Evolutionary conservation across 129 eudicot genomes (phyloP).

Genomic region (Deinandra increscens): DNA sequence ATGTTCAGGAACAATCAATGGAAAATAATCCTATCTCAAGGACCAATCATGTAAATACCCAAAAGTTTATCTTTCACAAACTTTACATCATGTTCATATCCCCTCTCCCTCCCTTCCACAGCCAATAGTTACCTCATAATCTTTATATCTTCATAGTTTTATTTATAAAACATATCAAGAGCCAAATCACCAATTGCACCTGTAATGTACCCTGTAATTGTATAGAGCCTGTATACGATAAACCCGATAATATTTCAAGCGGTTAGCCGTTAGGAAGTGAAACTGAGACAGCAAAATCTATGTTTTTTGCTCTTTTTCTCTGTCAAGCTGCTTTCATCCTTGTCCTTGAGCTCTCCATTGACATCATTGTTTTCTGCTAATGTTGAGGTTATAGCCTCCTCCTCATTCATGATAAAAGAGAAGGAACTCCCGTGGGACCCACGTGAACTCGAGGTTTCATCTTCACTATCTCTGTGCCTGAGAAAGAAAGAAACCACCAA

Average conservation of each 20-base stretch:
- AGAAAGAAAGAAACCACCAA: not conserved
- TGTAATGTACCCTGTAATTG: slow-evolving; percentile 14
- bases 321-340: slow-evolving; percentile 9
- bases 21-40: not conserved
- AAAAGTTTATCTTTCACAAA: slow-evolving; percentile 12
- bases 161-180: slow-evolving; percentile 1
- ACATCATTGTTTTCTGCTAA: slow-evolving; percentile 22
- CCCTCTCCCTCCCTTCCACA: not conserved
- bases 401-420: slow-evolving; percentile 3
- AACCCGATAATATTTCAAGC: slow-evolving; percentile 23
- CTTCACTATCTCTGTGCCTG: slow-evolving; percentile 35
- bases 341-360: slow-evolving; percentile 18
- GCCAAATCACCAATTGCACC: slow-evolving; percentile 2
- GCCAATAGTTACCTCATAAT: not conserved
- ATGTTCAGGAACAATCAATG: not conserved
- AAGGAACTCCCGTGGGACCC: not conserved
- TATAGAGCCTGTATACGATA: slow-evolving; percentile 1
- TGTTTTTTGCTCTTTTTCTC: slow-evolving; percentile 34
- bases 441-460: not conserved
- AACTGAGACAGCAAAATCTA: slow-evolving; percentile 52
- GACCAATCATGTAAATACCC: not conserved
- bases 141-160: slow-evolving; percentile 2
- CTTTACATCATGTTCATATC: slow-evolving; percentile 9
- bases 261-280: slow-evolving; percentile 30
- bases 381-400: slow-evolving; percentile 7